Evolutionary conservation across 495 filamentous ascomycete genomes (phyloP).

Genomic region (Penicillium soppii): DNA sequence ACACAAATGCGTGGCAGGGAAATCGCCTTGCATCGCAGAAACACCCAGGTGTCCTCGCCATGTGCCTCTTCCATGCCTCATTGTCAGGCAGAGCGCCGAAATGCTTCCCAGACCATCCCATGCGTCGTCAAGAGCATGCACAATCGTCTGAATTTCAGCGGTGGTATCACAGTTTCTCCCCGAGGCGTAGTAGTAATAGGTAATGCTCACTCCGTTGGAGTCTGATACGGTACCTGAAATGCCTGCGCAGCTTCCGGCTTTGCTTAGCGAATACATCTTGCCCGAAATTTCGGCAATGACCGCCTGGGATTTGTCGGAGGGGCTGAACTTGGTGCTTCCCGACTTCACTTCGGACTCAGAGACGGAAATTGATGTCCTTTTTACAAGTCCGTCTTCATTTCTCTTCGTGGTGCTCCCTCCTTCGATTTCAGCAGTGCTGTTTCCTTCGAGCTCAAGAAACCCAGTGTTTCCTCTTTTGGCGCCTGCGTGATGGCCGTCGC

Average conservation of each 20-base stretch:
- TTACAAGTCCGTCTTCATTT: neutral
- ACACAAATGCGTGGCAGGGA: neutral
- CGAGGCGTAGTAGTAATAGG: conserved; percentile 2
- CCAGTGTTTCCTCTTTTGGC: neutral
- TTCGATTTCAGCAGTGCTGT: too few relatives aligned
- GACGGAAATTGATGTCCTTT: neutral
- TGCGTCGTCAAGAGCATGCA: neutral
- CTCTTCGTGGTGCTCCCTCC: neutral
- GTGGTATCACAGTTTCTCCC: conserved; percentile 5
- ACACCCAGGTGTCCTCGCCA: conserved; percentile 2
- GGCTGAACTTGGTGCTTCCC: neutral
- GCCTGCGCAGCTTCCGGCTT: neutral
- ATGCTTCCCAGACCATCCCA: neutral
- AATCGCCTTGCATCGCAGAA: neutral
- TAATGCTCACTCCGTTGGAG: neutral
- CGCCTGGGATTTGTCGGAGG: neutral
- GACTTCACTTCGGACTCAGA: neutral
- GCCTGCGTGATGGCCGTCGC: neutral
- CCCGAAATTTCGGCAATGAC: neutral
- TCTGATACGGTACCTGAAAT: neutral
- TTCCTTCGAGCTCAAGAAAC: neutral
- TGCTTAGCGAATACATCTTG: neutral
- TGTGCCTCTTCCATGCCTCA: neutral
- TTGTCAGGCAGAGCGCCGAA: conserved; percentile 2
- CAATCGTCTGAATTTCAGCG: neutral